A percentile compares a stretch with the other conserved stretches of the same genome.
Evolutionary conservation across 1,284 basidiomycete species (phyloP).

Genomic region (Cutaneotrichosporon cutaneum): DNA sequence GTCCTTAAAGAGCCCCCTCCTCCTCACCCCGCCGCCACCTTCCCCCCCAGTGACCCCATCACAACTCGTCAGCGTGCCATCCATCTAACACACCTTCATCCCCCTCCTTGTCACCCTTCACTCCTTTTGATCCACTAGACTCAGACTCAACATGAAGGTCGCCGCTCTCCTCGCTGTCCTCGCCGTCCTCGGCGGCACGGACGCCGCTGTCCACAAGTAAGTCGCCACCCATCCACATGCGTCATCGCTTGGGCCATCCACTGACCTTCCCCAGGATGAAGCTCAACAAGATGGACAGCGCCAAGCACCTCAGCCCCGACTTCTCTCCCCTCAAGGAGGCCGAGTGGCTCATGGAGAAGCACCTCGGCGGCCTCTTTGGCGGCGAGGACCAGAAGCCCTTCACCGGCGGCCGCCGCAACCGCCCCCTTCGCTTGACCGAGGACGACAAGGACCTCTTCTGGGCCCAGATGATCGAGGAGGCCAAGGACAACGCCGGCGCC

Average conservation of each 20-base stretch:
- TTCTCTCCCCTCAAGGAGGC: constrained; percentile 65
- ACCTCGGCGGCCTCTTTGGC: constrained; percentile 53
- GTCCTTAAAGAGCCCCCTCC: background rate
- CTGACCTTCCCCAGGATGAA: constrained; percentile 63
- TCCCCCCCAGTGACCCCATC: background rate
- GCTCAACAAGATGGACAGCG: constrained; percentile 70
- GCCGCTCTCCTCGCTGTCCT: constrained; percentile 69
- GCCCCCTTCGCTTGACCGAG: constrained; percentile 59
- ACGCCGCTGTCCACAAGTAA: constrained; percentile 48
- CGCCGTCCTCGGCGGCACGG: constrained; percentile 58
- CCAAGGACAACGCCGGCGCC: constrained; percentile 52
- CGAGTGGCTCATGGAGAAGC: constrained; percentile 83
- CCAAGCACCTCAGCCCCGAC: constrained; percentile 54
- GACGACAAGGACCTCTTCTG: constrained; percentile 70
- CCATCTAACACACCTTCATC: background rate
- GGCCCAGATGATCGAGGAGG: constrained; percentile 63
- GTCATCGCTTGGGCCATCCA: background rate
- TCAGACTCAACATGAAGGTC: constrained; percentile 60
- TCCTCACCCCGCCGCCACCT: background rate
- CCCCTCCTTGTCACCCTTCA: constrained; percentile 21
- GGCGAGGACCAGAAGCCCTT: constrained; percentile 61
- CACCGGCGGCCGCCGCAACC: constrained; percentile 58
- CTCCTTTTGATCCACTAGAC: constrained; percentile 14
- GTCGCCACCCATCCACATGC: constrained; percentile 19
- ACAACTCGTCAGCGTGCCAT: background rate